Conservation (phyloP, 495 filamentous ascomycete species). For the Clavariopsis aquatica region DNA sequence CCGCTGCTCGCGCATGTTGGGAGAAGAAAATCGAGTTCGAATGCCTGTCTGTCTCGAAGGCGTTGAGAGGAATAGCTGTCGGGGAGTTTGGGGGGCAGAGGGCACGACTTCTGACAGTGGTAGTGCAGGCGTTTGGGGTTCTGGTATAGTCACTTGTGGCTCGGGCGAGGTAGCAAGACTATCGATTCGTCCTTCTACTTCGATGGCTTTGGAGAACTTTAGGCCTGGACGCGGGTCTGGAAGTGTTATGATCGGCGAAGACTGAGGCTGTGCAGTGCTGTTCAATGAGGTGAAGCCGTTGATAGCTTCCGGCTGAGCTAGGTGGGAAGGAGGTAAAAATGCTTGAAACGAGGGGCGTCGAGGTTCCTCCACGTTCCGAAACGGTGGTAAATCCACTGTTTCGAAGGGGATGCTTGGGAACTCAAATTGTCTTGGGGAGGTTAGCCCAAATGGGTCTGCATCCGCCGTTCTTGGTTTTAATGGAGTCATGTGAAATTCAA, state of each 20-base stretch:
- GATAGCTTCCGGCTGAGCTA: slow-evolving; percentile 22
- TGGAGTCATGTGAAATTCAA: slow-evolving; percentile 39
- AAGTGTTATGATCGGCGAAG: background rate
- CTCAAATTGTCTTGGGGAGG: slow-evolving; percentile 32
- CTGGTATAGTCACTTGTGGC: background rate
- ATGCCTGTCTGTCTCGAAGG: slow-evolving; percentile 27
- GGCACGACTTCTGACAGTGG: background rate
- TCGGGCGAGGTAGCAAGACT: slow-evolving; percentile 21
- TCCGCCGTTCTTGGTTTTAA: slow-evolving; percentile 24
- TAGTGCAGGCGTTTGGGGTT: slow-evolving; percentile 11
- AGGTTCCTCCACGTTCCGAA: slow-evolving; percentile 20
- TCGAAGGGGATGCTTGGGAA: slow-evolving; percentile 25
- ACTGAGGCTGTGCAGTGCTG: slow-evolving; percentile 21
- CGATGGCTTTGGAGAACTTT: background rate
- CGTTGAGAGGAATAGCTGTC: slow-evolving; percentile 20
- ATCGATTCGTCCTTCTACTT: slow-evolving; percentile 13
- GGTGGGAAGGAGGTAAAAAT: slow-evolving; percentile 32
- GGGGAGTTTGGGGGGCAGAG: slow-evolving; percentile 2
- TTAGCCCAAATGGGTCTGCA: slow-evolving; percentile 32
- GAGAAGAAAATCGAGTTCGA: slow-evolving; percentile 43
- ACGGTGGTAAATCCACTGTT: slow-evolving; percentile 5
- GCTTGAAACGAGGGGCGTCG: slow-evolving; percentile 34
- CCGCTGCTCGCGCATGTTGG: slow-evolving; percentile 42
- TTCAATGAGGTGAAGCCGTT: slow-evolving; percentile 36
- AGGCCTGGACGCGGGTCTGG: slow-evolving; percentile 1